Percentiles rank a stretch among this genome's conserved stretches.
These are phyloP conservation scores for Selenicereus undatus DNA, from an alignment of 148 eudicot genomes.

Conservation along the genomic window DNA sequence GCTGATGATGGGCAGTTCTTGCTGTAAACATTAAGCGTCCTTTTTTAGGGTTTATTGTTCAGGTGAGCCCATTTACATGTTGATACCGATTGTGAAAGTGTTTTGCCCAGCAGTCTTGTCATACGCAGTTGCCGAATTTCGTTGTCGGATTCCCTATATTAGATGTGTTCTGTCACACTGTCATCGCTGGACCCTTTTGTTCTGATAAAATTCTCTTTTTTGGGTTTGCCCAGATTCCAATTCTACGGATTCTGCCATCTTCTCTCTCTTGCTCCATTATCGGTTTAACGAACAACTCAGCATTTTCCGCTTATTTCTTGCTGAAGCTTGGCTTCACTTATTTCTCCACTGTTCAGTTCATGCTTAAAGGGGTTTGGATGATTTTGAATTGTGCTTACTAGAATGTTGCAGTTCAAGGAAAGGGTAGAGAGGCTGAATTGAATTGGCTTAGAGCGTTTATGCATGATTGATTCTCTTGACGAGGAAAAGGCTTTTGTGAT, in stretches of 20 bases:
- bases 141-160: not conserved
- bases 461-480: not conserved
- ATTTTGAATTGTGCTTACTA: not conserved
- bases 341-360: not conserved
- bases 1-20: not conserved
- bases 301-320: not conserved
- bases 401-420: not conserved
- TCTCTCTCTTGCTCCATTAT: not conserved
- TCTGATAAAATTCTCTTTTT: not conserved
- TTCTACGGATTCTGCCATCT: not conserved
- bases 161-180: not conserved
- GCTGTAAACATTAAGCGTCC: not conserved
- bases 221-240: slow-evolving; percentile 1
- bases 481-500: not conserved
- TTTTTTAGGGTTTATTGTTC: not conserved
- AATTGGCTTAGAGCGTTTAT: not conserved
- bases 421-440: not conserved
- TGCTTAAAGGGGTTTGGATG: not conserved
- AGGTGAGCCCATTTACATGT: not conserved
- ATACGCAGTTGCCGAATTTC: not conserved
- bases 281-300: not conserved
- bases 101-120: not conserved
- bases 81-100: not conserved
- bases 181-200: not conserved
- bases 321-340: not conserved